Evolutionary conservation across 768 basidiomycete genomes (phyloP), one percentile per base, ranked within the genome.

Genomic region (Mycena galopus): DNA sequence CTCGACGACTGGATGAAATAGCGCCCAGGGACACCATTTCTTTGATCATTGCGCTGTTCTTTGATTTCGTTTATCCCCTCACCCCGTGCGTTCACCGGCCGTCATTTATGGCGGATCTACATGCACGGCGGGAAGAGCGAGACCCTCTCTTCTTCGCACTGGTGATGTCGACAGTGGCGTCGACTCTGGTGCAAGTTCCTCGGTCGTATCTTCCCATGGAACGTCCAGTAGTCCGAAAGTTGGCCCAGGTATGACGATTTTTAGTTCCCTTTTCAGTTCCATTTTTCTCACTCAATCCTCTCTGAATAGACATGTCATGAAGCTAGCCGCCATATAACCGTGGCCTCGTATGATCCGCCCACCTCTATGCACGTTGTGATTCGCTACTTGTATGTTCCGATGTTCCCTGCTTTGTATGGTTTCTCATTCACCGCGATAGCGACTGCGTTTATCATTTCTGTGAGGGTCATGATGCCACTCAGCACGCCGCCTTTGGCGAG

Each of bases 71-170:
- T 58, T 96, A 96, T 81, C 93, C 94, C 11, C 87, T 97, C 35
- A 97, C 94, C 11, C 96, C 96, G 7, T 96, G 94, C 80, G 84
- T 98, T 53, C 96, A 98, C 84, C 94, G 93, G 78, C 95, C 95
- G 30, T 94, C 93, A 2, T 96, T 96, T 80, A 92, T 96, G 90
- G 92, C 94, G n/a, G 96, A 96, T 82, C 85, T 98, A 33, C 90
- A 92, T 73, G 85, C 90, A 0, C 89, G 89, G 51, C 83, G 94
- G 69, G 96, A 97, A 82, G 95, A 96, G 78, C 89, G 90, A 23
- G 94, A 97, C 77, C 95, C 95, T 30, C 89, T 97, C 44, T 97
- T 96, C 85, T 96, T 95, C 77, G 92, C 95, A 6, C 84, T 97
- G 32, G 94, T 98, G 73, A 94, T 96, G 92, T 93, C 92, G 17